These are phyloP conservation scores for Eimeria tenella DNA, from an alignment of 169 alveolate species.

Conservation along the genomic window DNA sequence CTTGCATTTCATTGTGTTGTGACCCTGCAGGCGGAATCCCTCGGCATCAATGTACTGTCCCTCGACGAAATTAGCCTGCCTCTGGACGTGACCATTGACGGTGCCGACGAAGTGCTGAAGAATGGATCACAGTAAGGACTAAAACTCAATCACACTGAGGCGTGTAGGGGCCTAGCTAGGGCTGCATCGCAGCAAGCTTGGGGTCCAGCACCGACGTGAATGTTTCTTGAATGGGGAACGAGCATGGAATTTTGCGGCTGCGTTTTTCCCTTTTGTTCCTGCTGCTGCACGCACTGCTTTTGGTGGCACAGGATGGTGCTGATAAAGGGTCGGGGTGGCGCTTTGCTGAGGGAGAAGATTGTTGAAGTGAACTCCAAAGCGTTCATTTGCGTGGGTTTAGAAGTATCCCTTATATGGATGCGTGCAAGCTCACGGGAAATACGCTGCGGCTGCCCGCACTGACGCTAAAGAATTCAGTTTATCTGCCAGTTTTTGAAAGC, in stretches of 20 bases:
- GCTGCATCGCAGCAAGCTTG: too few species aligned
- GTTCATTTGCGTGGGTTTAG: constrained; percentile 78
- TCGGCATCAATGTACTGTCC: constrained; percentile 85
- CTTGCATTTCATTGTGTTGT: neutral
- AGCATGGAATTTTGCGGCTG: constrained; percentile 1
- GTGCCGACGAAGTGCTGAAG: constrained; percentile 89
- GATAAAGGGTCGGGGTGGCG: constrained; percentile 93
- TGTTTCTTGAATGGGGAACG: neutral
- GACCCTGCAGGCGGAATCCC: constrained; percentile 82
- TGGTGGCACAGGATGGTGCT: constrained; percentile 81
- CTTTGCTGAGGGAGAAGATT: constrained; percentile 89
- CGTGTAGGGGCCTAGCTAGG: neutral
- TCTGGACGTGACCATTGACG: constrained; percentile 90
- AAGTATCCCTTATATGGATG: neutral
- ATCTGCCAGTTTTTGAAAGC: too few species aligned
- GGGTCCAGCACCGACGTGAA: neutral
- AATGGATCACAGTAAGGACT: neutral
- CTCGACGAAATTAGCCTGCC: constrained; percentile 74
- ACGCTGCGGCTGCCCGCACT: neutral
- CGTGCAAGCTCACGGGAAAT: neutral
- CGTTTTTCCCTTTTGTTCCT: neutral
- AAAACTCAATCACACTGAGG: neutral
- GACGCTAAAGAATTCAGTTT: too few species aligned
- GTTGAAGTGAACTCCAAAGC: constrained; percentile 85
- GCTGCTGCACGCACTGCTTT: neutral